Conservation (phyloP, 352 stramenopile genomes). For the Pythium diclinum region DNA sequence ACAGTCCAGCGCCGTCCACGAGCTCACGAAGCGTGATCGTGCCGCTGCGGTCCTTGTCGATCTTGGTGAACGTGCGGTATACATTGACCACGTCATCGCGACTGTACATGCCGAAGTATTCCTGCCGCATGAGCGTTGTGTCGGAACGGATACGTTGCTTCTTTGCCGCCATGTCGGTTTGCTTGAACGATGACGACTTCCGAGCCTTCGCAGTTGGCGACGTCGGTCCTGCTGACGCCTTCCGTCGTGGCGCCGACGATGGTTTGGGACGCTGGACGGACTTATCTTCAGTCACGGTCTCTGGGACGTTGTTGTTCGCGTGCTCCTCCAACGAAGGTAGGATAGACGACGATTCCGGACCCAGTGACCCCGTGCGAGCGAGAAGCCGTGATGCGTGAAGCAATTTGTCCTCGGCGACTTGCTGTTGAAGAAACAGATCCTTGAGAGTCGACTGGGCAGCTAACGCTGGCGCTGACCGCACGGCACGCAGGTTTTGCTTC, state of each 20-base stretch:
- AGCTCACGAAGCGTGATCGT: conserved; percentile 64
- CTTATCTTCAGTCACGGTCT: background rate
- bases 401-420: conserved; percentile 31
- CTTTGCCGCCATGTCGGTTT: conserved; percentile 30
- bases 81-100: conserved; percentile 70
- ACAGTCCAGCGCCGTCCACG: conserved; percentile 51
- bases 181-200: conserved; percentile 11
- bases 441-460: conserved; percentile 27
- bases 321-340: background rate
- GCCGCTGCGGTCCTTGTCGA: conserved; percentile 70
- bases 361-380: conserved; percentile 18
- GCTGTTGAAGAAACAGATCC: conserved; percentile 39
- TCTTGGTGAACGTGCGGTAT: conserved; percentile 67
- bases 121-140: conserved; percentile 53
- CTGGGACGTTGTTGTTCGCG: background rate
- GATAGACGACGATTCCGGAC: background rate
- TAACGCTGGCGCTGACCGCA: conserved; percentile 16
- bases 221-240: conserved; percentile 12
- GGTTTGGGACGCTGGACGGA: conserved; percentile 1
- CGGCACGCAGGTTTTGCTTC: conserved; percentile 2
- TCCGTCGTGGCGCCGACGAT: conserved; percentile 6
- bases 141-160: conserved; percentile 67
- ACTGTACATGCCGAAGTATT: conserved; percentile 61
- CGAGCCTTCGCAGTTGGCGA: conserved; percentile 4
- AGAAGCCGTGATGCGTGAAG: conserved; percentile 26